Evolutionary conservation across 768 basidiomycete species (phyloP).

Genomic region (Mycena alexandri): DNA sequence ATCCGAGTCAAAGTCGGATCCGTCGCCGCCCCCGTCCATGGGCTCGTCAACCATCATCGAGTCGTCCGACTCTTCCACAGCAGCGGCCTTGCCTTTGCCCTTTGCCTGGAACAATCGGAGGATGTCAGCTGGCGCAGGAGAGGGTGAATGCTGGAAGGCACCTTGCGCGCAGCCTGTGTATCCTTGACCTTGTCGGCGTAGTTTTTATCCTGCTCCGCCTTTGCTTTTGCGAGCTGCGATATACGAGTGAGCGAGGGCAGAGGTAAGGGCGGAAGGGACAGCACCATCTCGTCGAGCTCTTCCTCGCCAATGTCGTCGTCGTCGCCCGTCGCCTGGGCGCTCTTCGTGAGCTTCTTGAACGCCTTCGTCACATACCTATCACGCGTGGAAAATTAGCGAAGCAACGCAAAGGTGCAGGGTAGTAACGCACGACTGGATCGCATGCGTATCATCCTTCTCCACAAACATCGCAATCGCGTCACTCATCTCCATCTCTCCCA

Average conservation of each 20-base stretch:
- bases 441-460: slow-evolving; percentile 96
- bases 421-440: slow-evolving; percentile 83
- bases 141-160: slow-evolving; percentile 34
- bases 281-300: slow-evolving; percentile 79
- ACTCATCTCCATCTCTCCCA: slow-evolving; percentile 91
- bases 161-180: slow-evolving; percentile 59
- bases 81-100: slow-evolving; percentile 59
- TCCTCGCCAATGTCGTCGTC: slow-evolving; percentile 77
- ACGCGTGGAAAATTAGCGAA: slow-evolving; percentile 20
- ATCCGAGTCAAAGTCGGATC: slow-evolving; percentile 68
- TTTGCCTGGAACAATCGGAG: slow-evolving; percentile 57
- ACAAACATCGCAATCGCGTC: slow-evolving; percentile 96
- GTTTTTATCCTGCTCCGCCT: slow-evolving; percentile 75
- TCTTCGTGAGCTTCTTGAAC: slow-evolving; percentile 74
- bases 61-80: slow-evolving; percentile 70
- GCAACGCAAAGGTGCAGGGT: background rate
- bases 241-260: background rate
- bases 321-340: slow-evolving; percentile 64
- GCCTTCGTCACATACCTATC: slow-evolving; percentile 74
- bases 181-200: slow-evolving; percentile 63
- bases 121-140: background rate
- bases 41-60: slow-evolving; percentile 85
- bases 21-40: slow-evolving; percentile 52
- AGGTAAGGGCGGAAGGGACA: slow-evolving; percentile 36
- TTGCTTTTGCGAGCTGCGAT: slow-evolving; percentile 74